Evolutionary conservation across 371 early-diverging fungal genomes (phyloP).

Genomic region (Aphelidium insulamus): DNA sequence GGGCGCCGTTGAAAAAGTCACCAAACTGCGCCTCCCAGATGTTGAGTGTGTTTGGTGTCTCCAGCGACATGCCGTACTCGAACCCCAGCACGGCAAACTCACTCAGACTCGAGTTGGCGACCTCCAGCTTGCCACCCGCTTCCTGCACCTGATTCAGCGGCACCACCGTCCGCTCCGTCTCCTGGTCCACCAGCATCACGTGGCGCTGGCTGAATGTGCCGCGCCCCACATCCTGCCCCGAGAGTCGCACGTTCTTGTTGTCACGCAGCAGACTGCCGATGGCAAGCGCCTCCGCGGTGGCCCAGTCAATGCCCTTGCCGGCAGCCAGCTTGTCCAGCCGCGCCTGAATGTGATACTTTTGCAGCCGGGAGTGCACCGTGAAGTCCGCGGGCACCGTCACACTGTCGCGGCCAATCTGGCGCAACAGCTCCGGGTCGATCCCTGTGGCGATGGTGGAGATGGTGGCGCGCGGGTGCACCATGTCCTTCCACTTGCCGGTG

Average conservation of each 20-base stretch:
- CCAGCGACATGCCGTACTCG: constrained; percentile 78
- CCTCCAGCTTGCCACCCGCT: constrained; percentile 36
- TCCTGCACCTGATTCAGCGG: constrained; percentile 52
- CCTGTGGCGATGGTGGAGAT: constrained; percentile 27
- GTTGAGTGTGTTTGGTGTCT: constrained; percentile 51
- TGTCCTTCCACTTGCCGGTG: constrained; percentile 28
- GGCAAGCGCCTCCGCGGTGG: constrained; percentile 84
- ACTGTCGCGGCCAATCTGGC: constrained; percentile 41
- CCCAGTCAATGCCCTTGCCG: constrained; percentile 77
- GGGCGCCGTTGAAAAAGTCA: constrained; percentile 91
- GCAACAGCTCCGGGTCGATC: constrained; percentile 24
- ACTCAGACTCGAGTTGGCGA: constrained; percentile 69
- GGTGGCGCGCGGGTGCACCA: constrained; percentile 15
- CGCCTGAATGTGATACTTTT: constrained; percentile 67
- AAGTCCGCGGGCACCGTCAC: constrained; percentile 38
- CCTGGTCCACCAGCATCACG: constrained; percentile 59
- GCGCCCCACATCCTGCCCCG: constrained; percentile 93
- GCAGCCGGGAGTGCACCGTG: constrained; percentile 52
- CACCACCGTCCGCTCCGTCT: constrained; percentile 37
- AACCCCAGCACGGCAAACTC: constrained; percentile 90
- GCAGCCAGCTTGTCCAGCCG: constrained; percentile 40
- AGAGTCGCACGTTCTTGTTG: constrained; percentile 66
- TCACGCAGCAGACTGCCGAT: constrained; percentile 68
- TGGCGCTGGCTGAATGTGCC: constrained; percentile 95
- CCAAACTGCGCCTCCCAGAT: constrained; percentile 98